Conservation (phyloP, 768 basidiomycete species). For the Rickenella mellea region DNA sequence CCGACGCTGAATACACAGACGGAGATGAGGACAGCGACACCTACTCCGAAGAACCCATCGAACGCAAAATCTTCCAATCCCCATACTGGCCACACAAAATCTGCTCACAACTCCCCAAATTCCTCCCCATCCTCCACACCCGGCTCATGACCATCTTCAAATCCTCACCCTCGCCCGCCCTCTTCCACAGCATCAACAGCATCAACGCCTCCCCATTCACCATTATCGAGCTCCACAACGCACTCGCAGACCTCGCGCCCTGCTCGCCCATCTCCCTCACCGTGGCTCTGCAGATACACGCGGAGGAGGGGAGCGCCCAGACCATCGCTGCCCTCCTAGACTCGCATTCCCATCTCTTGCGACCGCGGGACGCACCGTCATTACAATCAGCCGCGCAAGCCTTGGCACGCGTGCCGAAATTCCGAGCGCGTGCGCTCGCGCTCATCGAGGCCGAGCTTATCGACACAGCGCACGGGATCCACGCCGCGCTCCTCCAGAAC, state of each 20-base stretch:
- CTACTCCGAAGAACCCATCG: slow-evolving; percentile 13
- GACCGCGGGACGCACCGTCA: slow-evolving; percentile 41
- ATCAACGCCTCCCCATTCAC: slow-evolving; percentile 20
- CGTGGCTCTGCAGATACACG: slow-evolving; percentile 45
- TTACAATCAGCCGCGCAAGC: slow-evolving; percentile 36
- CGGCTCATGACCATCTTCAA: slow-evolving; percentile 41
- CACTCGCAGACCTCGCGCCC: slow-evolving; percentile 32
- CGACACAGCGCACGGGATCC: slow-evolving; percentile 34
- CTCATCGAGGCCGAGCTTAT: slow-evolving; percentile 46
- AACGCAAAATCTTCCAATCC: slow-evolving; percentile 28
- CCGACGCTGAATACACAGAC: slow-evolving; percentile 10
- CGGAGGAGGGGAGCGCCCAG: slow-evolving; percentile 23
- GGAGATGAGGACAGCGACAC: slow-evolving; percentile 18
- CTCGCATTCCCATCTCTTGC: slow-evolving; percentile 44
- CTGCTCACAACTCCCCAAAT: slow-evolving; percentile 26
- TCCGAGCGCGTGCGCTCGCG: slow-evolving; percentile 24
- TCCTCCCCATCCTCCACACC: slow-evolving; percentile 36
- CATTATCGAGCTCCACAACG: slow-evolving; percentile 18
- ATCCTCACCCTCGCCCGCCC: slow-evolving; percentile 32
- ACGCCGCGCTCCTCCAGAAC: slow-evolving; percentile 28
- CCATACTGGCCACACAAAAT: slow-evolving; percentile 42
- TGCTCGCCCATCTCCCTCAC: slow-evolving; percentile 39
- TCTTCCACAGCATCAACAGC: slow-evolving; percentile 34
- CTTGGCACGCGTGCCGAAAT: slow-evolving; percentile 20
- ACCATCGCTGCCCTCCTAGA: slow-evolving; percentile 34